These are phyloP conservation scores for Sungouiozyma intestinalis DNA, from an alignment of 805 yeast species.

Conservation along the genomic window DNA sequence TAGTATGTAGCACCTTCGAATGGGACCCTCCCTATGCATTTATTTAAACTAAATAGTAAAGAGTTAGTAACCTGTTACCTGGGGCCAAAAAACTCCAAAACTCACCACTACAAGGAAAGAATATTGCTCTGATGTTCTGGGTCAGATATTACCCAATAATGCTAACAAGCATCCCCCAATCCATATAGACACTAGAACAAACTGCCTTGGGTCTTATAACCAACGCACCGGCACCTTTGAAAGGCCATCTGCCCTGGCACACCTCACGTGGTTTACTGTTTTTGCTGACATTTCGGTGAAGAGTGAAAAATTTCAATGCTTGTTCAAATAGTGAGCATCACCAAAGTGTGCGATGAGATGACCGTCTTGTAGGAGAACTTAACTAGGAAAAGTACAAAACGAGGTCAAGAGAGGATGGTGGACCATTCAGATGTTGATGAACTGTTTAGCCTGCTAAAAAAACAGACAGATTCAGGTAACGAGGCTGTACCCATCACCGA, in stretches of 20 bases:
- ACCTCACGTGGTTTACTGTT: background rate
- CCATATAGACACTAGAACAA: no score
- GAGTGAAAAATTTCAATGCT: background rate
- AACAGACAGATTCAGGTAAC: background rate
- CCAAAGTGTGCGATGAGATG: background rate
- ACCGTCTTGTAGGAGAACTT: no score
- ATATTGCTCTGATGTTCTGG: no score
- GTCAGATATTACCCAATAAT: no score
- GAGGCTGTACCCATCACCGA: background rate
- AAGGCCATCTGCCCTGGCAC: no score
- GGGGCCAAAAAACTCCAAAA: no score
- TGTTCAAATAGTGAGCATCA: background rate
- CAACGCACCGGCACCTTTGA: no score
- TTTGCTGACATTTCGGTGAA: background rate
- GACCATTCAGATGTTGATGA: conserved; percentile 3
- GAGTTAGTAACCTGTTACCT: background rate
- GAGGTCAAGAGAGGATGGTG: no score
- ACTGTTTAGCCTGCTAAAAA: conserved; percentile 1
- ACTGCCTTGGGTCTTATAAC: no score
- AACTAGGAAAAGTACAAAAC: no score
- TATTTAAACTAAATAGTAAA: background rate
- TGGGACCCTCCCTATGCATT: background rate
- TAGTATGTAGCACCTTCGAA: background rate
- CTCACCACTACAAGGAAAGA: no score
- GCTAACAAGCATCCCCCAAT: no score